These are phyloP conservation scores for Verticillium klebahnii DNA, from an alignment of 2,329 filamentous ascomycete genomes.

Conservation along the genomic window DNA sequence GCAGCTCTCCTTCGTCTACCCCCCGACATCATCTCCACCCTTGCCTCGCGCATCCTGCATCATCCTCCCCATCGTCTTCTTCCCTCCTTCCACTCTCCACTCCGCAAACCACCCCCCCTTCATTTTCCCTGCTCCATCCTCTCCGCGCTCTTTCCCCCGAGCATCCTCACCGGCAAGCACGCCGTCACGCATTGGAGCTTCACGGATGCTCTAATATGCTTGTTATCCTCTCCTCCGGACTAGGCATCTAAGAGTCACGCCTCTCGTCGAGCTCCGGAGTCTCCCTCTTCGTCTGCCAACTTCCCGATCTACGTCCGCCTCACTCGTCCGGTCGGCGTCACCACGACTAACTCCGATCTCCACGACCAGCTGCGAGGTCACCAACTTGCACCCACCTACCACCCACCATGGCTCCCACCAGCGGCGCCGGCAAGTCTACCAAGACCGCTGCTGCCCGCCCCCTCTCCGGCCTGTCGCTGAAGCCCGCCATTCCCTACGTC, in stretches of 20 bases:
- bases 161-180: neutral
- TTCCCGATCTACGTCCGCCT: neutral
- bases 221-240: neutral
- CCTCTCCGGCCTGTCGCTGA: constrained; percentile 28
- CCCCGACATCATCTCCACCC: neutral
- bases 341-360: neutral
- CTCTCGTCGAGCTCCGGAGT: neutral
- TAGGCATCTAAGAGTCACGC: neutral
- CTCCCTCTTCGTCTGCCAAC: neutral
- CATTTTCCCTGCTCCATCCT: neutral
- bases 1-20: neutral
- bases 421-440: constrained; percentile 7
- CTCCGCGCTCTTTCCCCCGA: neutral
- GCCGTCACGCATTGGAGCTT: neutral
- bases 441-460: constrained; percentile 31
- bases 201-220: neutral
- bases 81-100: neutral
- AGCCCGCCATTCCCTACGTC: constrained; percentile 1
- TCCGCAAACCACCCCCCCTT: neutral
- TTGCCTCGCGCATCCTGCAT: neutral
- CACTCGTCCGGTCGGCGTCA: neutral
- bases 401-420: constrained; percentile 12
- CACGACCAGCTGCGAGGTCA: neutral
- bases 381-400: constrained; percentile 4
- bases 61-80: neutral